Base-by-base conservation (phyloP, 1,139 yeast genomes). In the Geotrichum candidum region DNA sequence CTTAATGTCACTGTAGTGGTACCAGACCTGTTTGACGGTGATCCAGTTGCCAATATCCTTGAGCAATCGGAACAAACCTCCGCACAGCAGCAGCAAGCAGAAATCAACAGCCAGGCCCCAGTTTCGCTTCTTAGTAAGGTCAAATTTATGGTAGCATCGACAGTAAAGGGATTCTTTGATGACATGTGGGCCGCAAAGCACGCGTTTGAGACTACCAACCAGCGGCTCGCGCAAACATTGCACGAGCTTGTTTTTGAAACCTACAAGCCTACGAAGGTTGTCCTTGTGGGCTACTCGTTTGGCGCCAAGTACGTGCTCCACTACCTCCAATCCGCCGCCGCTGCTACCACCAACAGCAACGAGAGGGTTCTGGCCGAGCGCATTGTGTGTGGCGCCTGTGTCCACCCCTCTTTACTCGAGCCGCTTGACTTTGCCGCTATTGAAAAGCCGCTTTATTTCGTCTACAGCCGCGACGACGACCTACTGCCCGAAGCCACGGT, bases 151-250 rank as follows among this genome's bases (percentile, higher is more conserved):
- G 74, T 78, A 0, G 70, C 72, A 0, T 72, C 72, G 9, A 63
- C 73, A 2, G 74, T 76, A 7, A 65, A 73, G 51, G 76, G 77
- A 38, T 69, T 76, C 45, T 67, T 72, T 61, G 73, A 76, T 35
- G 78, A 75, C 60, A 74, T 74, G 73, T 76, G 79, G 79, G 59
- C 75, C n/a, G 78, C 77, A 13, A 69, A 71, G 51, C 79, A 76
- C 65, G 70, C 76, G 3, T 60, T 67, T 67, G 68, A 73, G 61
- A 63, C 73, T 64, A 70, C 73, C 1, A 67, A 67, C 68, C 74
- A 72, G 2, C 65, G 65, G 11, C 64, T 76, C 10, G 65, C 72
- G 25, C 56, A 67, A 1, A 68, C 74, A 3, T 66, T 77, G 41
- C 69, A 74, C 2, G 78, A 76, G 55, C 68, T 76, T n/a, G 65